A percentile compares a stretch with the other conserved stretches of the same genome.
Evolutionary conservation across 805 yeast species (phyloP).

Genomic region (Metahyphopichia silvanorum): DNA sequence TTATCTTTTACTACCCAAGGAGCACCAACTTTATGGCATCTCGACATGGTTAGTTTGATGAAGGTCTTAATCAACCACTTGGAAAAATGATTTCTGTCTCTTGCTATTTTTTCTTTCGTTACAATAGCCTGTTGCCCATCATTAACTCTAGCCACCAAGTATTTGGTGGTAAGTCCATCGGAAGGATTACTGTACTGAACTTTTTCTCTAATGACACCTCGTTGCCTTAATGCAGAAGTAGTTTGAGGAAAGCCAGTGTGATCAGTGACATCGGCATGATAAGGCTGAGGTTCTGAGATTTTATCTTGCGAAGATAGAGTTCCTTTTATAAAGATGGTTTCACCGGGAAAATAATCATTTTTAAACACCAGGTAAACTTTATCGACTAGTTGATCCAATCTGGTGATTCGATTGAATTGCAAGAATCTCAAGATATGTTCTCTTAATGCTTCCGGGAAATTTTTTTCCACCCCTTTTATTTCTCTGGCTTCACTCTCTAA

Average conservation of each 20-base stretch:
- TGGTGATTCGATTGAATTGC: constrained; percentile 75
- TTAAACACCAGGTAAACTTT: constrained; percentile 76
- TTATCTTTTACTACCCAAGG: constrained; percentile 91
- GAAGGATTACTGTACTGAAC: constrained; percentile 63
- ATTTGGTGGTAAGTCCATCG: constrained; percentile 47
- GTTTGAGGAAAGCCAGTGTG: not conserved
- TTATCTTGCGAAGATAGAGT: constrained; percentile 4
- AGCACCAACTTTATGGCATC: constrained; percentile 83
- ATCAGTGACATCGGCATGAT: constrained; percentile 10
- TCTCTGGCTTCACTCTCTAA: constrained; percentile 61
- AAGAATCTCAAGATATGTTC: constrained; percentile 87
- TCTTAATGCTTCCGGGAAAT: constrained; percentile 87
- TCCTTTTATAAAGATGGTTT: constrained; percentile 61
- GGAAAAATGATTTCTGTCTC: constrained; percentile 86
- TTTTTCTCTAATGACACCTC: constrained; percentile 78
- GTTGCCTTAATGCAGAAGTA: constrained; percentile 20
- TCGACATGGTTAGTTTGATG: constrained; percentile 69
- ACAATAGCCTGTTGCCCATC: constrained; percentile 62
- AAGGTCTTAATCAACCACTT: constrained; percentile 89
- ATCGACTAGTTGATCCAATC: constrained; percentile 87
- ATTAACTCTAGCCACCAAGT: constrained; percentile 60
- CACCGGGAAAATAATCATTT: constrained; percentile 89
- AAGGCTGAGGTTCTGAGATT: not conserved
- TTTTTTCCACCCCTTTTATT: constrained; percentile 62
- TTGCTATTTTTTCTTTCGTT: constrained; percentile 66